These are phyloP conservation scores for Cryptococcus wingfieldii DNA, from an alignment of 1,284 basidiomycete species.

Conservation along the genomic window DNA sequence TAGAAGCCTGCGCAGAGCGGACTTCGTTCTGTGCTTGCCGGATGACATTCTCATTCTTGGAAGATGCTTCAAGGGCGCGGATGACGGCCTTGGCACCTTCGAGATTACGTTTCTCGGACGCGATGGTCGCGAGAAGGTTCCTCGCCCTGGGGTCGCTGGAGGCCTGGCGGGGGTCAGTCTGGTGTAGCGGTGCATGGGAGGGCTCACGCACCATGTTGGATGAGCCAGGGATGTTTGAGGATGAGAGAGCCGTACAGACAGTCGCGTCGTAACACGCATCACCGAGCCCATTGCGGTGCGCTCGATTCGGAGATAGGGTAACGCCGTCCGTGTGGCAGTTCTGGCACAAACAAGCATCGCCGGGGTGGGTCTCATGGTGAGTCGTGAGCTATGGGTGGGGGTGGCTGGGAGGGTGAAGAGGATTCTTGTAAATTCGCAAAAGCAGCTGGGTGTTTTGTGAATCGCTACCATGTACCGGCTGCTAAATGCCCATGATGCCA, in stretches of 20 bases:
- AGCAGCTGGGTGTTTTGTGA: no score
- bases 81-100: conserved; percentile 49
- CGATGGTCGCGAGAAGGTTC: conserved; percentile 42
- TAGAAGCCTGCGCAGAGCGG: conserved; percentile 44
- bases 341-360: no score
- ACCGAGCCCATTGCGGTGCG: not conserved
- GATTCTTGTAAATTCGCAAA: no score
- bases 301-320: not conserved
- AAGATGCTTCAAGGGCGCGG: conserved; percentile 47
- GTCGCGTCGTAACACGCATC: not conserved
- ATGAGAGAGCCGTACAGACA: no score
- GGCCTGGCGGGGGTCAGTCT: not conserved
- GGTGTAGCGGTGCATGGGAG: not conserved
- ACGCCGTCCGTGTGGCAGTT: not conserved
- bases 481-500: no score
- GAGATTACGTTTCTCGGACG: conserved; percentile 45
- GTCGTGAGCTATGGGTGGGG: no score
- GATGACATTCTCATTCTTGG: conserved; percentile 47
- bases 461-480: no score
- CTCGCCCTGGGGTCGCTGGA: conserved; percentile 38
- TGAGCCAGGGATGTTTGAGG: not conserved
- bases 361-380: no score
- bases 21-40: conserved; percentile 50
- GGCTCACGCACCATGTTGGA: not conserved
- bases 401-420: no score